A percentile compares a stretch with the other conserved stretches of the same genome.
Conservation (phyloP, 805 yeast species). For the Monosporozyma siamensis region DNA sequence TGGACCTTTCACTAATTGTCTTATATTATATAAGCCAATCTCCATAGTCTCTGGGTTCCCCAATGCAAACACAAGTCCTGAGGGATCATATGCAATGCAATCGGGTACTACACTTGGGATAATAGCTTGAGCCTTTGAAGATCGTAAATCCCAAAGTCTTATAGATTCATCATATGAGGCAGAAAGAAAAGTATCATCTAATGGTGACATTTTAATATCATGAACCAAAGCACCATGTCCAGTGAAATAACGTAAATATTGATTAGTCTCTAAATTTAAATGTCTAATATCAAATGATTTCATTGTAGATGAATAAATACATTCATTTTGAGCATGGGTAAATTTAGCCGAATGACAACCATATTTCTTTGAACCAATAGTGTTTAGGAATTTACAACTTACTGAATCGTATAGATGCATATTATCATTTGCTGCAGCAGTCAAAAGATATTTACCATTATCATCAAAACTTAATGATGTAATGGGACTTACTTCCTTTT, state of each 20-base stretch:
- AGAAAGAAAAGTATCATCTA: constrained; percentile 52
- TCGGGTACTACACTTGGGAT: constrained; percentile 46
- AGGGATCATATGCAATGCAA: constrained; percentile 68
- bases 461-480: constrained; percentile 76
- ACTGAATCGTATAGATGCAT: constrained; percentile 76
- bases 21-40: constrained; percentile 52
- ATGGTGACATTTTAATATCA: constrained; percentile 63
- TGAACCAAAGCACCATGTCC: constrained; percentile 80
- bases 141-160: constrained; percentile 77
- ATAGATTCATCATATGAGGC: constrained; percentile 72
- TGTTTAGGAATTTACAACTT: constrained; percentile 56
- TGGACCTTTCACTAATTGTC: constrained; percentile 48
- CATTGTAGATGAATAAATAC: constrained; percentile 77
- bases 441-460: constrained; percentile 64
- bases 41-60: constrained; percentile 38
- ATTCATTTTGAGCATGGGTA: constrained; percentile 61
- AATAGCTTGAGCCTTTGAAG: constrained; percentile 55
- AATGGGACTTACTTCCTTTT: constrained; percentile 42
- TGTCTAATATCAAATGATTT: constrained; percentile 69
- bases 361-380: constrained; percentile 77
- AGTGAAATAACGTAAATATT: constrained; percentile 72
- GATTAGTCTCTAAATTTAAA: constrained; percentile 65
- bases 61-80: constrained; percentile 72
- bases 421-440: constrained; percentile 73
- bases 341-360: constrained; percentile 85